Evolutionary conservation across 2,329 filamentous ascomycete species (phyloP).

Genomic region (Ophiostoma pallidulum): DNA sequence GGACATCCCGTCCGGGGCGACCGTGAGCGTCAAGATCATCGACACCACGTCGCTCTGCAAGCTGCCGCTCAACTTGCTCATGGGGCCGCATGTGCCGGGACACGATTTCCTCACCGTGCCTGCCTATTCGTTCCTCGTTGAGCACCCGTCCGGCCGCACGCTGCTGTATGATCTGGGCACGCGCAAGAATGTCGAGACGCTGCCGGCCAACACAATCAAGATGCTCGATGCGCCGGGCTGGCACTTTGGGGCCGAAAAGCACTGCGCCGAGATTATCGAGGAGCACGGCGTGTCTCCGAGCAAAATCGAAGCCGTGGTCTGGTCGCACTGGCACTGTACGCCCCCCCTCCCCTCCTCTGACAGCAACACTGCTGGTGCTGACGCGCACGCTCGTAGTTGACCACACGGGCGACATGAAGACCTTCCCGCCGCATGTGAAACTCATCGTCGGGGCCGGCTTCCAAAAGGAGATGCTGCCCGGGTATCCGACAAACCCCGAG

Average conservation of each 20-base stretch:
- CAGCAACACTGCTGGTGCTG: no score
- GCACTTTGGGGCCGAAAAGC: neutral
- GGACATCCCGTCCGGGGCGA: neutral
- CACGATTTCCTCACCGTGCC: neutral
- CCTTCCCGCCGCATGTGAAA: slow-evolving; percentile 31
- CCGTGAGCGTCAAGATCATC: neutral
- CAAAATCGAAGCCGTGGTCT: slow-evolving; percentile 18
- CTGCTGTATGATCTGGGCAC: slow-evolving; percentile 16
- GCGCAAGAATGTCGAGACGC: slow-evolving; percentile 5
- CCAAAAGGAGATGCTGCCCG: slow-evolving; percentile 26
- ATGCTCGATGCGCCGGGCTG: neutral
- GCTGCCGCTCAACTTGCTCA: neutral
- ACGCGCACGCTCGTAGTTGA: no score
- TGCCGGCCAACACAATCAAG: neutral
- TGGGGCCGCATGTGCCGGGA: neutral
- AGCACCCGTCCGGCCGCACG: slow-evolving; percentile 15
- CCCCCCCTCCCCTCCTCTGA: no score
- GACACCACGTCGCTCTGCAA: neutral
- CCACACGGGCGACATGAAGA: slow-evolving; percentile 38
- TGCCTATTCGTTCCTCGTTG: slow-evolving; percentile 1
- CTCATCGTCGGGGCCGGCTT: slow-evolving; percentile 42
- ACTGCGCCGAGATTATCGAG: slow-evolving; percentile 8
- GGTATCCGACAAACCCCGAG: neutral
- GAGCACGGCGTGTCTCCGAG: slow-evolving; percentile 13
- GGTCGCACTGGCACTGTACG: slow-evolving; percentile 30